Base-by-base conservation (phyloP, 169 alveolate species). In the Babesia sp. region DNA sequence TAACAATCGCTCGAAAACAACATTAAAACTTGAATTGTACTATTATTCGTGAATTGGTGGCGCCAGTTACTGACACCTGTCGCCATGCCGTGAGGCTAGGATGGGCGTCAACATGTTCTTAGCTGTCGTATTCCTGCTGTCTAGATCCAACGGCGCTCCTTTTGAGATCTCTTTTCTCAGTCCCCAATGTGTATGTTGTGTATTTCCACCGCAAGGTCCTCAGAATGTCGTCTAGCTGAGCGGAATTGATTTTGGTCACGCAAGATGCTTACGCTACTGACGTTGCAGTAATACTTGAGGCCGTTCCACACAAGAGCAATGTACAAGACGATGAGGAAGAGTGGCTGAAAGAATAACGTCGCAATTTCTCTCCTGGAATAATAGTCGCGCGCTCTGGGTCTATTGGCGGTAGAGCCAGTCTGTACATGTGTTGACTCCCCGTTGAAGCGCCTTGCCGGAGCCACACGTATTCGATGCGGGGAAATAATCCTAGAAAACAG, bases 331-430 rank as follows among this genome's bases (percentile, higher is more conserved):
- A 71, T 63, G 18, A 81, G 39, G 26, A 24, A 56, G 34, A 81
- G 41, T 2, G 89, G 89, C 53, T 81, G 89, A 6, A 81, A 34
- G 48, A 81, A 81, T 12, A 81, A 58, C 9, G 89, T 58, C 3
- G 79, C 70, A 0, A 81, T 72, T 37, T 81, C 89, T 2, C 59
- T 26, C 48, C 72, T 59, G 22, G 89, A 55, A 56, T 48, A 81
- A 46, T 81, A 81, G 50, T 72, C 78, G 44, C 69, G 45, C 31
- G 61, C 72, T 51, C 54, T 59, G 22, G 73, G 86, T 59, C 53
- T 67, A 22, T 20, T 28, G 12, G 41, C 51, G 44, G 54, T 39
- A 39, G 59, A 41, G 29, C 33, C 31, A 8, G 39, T 26, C 51
- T 24, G 39, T 24, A 34, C 12, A 41, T 64, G 50, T 64, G 45